Percentiles rank a stretch among this genome's conserved stretches.
Evolutionary conservation across 2,329 filamentous ascomycete genomes (phyloP).

Genomic region (Penicillium sp.): DNA sequence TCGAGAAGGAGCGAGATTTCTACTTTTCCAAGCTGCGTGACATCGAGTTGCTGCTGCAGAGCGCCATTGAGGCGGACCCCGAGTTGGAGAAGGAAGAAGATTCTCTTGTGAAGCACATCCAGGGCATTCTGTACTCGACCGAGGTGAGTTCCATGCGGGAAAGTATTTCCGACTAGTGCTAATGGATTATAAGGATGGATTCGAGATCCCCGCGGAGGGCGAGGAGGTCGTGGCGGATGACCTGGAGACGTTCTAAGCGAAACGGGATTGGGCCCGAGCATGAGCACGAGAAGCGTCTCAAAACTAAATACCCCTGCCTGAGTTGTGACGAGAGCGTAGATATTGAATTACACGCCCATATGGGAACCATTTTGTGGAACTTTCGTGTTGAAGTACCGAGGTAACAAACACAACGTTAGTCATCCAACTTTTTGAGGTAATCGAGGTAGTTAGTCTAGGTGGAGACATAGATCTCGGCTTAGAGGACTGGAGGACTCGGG

Average conservation of each 20-base stretch:
- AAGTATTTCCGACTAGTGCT: not conserved
- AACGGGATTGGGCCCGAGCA: not conserved
- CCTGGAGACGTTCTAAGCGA: constrained; percentile 36
- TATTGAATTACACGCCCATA: constrained; percentile 3
- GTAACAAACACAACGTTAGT: no score
- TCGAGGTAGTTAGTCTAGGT: no score
- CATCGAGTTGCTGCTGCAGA: constrained; percentile 91
- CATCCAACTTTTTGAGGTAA: no score
- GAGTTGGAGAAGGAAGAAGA: constrained; percentile 92
- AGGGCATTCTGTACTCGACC: constrained; percentile 93
- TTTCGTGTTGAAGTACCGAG: not conserved
- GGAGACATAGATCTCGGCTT: not conserved
- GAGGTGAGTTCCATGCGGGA: constrained; percentile 51
- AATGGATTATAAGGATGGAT: constrained; percentile 44
- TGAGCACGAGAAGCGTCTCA: constrained; percentile 11
- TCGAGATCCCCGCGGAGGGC: constrained; percentile 69
- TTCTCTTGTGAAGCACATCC: constrained; percentile 88
- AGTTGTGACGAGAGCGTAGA: constrained; percentile 8
- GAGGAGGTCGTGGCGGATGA: constrained; percentile 55
- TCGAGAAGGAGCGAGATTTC: constrained; percentile 96
- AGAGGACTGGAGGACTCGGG: not conserved
- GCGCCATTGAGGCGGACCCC: constrained; percentile 85
- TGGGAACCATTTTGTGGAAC: not conserved
- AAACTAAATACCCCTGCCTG: constrained; percentile 22
- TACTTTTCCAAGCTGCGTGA: constrained; percentile 98